These are phyloP conservation scores for Aspergillus hiratsukae DNA, from an alignment of 2,329 filamentous ascomycete species.

Conservation along the genomic window DNA sequence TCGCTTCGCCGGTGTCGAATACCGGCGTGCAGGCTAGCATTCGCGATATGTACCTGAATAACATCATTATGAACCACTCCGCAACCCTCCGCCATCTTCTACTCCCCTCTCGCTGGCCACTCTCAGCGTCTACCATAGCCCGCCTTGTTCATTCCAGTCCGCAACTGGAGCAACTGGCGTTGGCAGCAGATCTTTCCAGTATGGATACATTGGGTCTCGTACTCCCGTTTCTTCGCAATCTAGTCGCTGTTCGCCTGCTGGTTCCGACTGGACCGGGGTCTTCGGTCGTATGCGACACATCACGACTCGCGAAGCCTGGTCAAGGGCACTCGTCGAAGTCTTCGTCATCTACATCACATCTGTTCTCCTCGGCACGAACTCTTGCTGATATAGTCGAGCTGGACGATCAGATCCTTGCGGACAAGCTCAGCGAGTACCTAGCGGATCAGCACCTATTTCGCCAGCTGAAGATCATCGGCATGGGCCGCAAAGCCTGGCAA, in stretches of 20 bases:
- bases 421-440: constrained; percentile 28
- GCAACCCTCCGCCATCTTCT: constrained; percentile 52
- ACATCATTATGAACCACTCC: constrained; percentile 49
- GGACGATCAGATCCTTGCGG: constrained; percentile 31
- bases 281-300: background rate
- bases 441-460: constrained; percentile 30
- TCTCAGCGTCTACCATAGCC: constrained; percentile 46
- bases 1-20: constrained; percentile 12
- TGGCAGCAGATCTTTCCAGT: constrained; percentile 43
- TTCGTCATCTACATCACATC: background rate
- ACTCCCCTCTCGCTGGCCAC: constrained; percentile 52
- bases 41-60: constrained; percentile 47
- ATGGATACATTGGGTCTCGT: constrained; percentile 37
- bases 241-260: constrained; percentile 39
- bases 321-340: background rate
- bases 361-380: constrained; percentile 15
- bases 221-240: constrained; percentile 38
- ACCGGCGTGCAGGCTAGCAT: constrained; percentile 28
- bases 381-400: constrained; percentile 34
- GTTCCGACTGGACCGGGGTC: constrained; percentile 26
- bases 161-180: constrained; percentile 55
- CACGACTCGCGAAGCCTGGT: background rate
- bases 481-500: constrained; percentile 39
- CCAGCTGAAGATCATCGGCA: constrained; percentile 31
- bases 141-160: constrained; percentile 52